Evolutionary conservation across 345 rosid species (phyloP), one percentile per base, ranked within the genome.

Genomic region (Draba incana): DNA sequence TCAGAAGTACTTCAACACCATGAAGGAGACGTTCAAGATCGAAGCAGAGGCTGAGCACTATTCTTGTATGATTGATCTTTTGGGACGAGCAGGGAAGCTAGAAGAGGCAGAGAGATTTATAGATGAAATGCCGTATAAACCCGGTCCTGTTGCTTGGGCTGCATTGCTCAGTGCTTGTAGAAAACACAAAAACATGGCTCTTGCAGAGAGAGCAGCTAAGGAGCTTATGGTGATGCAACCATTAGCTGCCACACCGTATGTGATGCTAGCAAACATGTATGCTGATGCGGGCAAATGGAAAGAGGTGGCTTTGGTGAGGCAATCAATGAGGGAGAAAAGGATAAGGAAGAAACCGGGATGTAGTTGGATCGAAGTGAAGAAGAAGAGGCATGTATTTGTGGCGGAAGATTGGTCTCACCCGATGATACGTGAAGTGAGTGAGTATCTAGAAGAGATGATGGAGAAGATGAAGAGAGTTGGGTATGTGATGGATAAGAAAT

Each of bases 351-450:
- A 78, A 43, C 97, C 96, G 0, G 97, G 96, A 11, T 93, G 92
- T 75, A 90, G 97, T 69, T 90, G 98, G 98, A 83, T 93, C 5
- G 96, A 88, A 74, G 76, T 90, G 52, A 81, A 84, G 62, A 85
- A 78, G 66, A 80, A 76, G 53, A 77, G 69, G 33, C 89, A 93
- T 47, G 87, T 86, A 5, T 93, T 93, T 58, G 87, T 93, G 3
- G 94, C 96, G 2, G 98, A 85, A 81, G 97, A 93, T 77, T 73
- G 80, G 76, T 83, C 90, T 15, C 97, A 90, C 60, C 94, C 97
- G 0, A 79, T 85, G 89, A 88, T 90, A 45, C 80, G 81, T 12
- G 80, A 83, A 66, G 86, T 87, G 43, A 70, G 79, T 27, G 66
- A 59, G 58, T 88, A 80, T 72, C 61, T 90, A 77, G 92, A 84